phyloP scores from a whole-genome alignment of 257 asterid genomes.

The Schizonepeta tenuifolia region DNA sequence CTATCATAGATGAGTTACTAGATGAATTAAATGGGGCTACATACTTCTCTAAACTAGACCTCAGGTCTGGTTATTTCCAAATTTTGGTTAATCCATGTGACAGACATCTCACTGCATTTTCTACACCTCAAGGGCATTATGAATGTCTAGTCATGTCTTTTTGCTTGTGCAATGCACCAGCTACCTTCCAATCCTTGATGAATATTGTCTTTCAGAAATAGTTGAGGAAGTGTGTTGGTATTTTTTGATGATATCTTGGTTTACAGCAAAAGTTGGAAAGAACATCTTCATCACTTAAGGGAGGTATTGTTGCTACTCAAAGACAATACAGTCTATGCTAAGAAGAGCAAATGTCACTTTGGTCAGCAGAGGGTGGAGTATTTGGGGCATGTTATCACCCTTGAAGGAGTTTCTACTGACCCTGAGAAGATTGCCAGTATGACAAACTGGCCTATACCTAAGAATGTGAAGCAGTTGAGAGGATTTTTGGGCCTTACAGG shows the following conservation, averaged over 20 bases:
- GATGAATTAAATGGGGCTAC: too few species aligned
- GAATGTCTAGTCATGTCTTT: not conserved
- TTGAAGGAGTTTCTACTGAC: not conserved
- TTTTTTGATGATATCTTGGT: not conserved
- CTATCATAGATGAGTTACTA: too few species aligned
- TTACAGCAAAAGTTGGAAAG: not conserved
- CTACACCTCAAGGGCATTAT: not conserved
- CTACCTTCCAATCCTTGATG: not conserved
- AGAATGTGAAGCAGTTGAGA: too few species aligned
- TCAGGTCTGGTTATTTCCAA: not conserved
- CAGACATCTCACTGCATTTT: not conserved
- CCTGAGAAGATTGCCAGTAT: not conserved
- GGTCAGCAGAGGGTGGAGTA: not conserved
- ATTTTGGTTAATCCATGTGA: not conserved
- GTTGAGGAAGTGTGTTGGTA: not conserved
- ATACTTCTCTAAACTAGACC: not conserved
- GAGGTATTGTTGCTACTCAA: too few species aligned
- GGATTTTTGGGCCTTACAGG: not conserved
- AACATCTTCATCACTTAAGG: too few species aligned
- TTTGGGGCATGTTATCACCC: not conserved
- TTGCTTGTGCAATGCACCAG: not conserved
- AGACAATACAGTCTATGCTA: too few species aligned
- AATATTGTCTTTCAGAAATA: not conserved
- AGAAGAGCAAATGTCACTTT: too few species aligned
- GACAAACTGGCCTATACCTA: too few species aligned